Evolutionary conservation across 2,329 filamentous ascomycete genomes (phyloP), one percentile per base, ranked within the genome.

Genomic region (Daldinia eschscholtzii): DNA sequence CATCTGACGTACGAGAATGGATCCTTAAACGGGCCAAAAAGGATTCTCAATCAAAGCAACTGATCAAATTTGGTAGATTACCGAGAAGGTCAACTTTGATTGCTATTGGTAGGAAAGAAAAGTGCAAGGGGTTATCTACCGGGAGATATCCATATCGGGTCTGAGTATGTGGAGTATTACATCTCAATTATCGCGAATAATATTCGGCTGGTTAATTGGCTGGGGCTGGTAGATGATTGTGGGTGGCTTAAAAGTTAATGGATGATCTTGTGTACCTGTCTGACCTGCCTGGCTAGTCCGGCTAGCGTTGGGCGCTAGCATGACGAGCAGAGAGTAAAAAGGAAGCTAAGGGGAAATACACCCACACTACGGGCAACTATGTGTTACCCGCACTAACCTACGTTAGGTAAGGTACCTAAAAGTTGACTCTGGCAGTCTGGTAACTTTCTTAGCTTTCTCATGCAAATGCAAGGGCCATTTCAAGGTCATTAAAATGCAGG

Each of bases 1-100:
- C 64, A 53, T 37, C 37, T 39, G 46, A 61, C 46, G 61, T 67
- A 44, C 41, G 60, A 41, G 52, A 64, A 46, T 62, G 65, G 65
- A 66, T 71, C 50, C 57, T 57, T 9, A n/a, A 18, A 33, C 12
- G 20, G 20, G 20, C 44, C 9, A 50, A 28, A 57, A 62, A 48
- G 64, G 64, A 65, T 63, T 52, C 18, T 69, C 42, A 67, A 64
- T 57, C 44, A 65, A 68, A 64, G 33, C 37, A 62, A 70, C 44
- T 67, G 61, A 42, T 67, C 66, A 61, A 72, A 72, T 66, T 68
- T 68, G 70, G 70, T 52, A 72, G 67, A 72, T 72, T 70, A 55
- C 50, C 67, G 70, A 70, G 57, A 52, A 65, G 52, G 64, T 66
- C 58, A 65, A 39, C 4, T 33, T 26, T 52, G 9, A 10, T 18